A percentile compares a stretch with the other conserved stretches of the same genome.
These are phyloP conservation scores for Maudiozyma pseudohumilis DNA, from an alignment of 805 yeast genomes.

Conservation along the genomic window DNA sequence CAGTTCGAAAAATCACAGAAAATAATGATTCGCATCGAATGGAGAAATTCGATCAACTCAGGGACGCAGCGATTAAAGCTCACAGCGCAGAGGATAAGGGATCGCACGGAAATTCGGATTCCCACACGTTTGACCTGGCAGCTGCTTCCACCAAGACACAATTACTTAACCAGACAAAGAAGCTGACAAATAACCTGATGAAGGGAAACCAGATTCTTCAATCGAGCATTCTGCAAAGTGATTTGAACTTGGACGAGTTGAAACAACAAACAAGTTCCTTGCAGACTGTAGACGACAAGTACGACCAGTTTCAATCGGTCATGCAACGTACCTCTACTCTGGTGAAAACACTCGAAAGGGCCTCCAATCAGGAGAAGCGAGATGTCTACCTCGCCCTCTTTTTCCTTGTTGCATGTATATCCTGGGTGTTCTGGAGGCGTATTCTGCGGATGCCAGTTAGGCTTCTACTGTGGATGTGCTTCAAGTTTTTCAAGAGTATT, in stretches of 20 bases:
- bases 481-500: conserved; percentile 31
- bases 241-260: conserved; percentile 27
- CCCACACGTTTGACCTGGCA: conserved; percentile 2
- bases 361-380: conserved; percentile 28
- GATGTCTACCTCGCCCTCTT: conserved; percentile 26
- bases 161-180: conserved; percentile 20
- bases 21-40: conserved; percentile 3
- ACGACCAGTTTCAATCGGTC: conserved; percentile 22
- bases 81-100: conserved; percentile 1
- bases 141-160: conserved; percentile 18
- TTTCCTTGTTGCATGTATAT: conserved; percentile 21
- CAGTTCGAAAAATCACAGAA: conserved; percentile 4
- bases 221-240: conserved; percentile 28
- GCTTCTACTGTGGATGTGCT: conserved; percentile 24
- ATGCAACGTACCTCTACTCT: conserved; percentile 23
- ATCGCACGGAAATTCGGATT: background rate
- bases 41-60: conserved; percentile 10
- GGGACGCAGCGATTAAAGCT: conserved; percentile 13
- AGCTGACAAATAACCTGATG: conserved; percentile 24
- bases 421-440: conserved; percentile 31
- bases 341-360: conserved; percentile 24
- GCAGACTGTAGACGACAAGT: conserved; percentile 24
- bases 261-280: conserved; percentile 25
- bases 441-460: conserved; percentile 27
- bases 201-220: conserved; percentile 27